A percentile compares a stretch with the other conserved stretches of the same genome.
phyloP scores from a whole-genome alignment of 2,329 filamentous ascomycete genomes.

The Pseudogymnoascus sp. region DNA sequence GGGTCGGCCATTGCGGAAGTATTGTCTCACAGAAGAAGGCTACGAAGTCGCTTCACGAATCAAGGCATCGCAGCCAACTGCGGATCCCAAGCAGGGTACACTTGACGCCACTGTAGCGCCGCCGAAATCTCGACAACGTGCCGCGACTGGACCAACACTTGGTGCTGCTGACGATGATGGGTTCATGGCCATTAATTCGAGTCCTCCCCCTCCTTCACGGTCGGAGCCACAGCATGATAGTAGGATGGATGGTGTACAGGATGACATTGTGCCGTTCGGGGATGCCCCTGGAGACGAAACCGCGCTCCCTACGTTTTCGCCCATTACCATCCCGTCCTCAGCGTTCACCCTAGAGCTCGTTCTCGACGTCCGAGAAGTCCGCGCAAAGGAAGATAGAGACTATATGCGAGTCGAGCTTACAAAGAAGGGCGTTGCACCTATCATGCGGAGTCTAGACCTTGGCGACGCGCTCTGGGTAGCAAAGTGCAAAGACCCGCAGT shows the following conservation, averaged over 20 bases:
- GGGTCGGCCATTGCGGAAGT: slow-evolving; percentile 59
- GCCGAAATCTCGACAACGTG: not conserved
- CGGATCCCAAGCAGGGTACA: slow-evolving; percentile 18
- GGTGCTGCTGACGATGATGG: not conserved
- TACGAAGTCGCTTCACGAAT: slow-evolving; percentile 66
- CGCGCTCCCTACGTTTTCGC: slow-evolving; percentile 37
- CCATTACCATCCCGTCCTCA: slow-evolving; percentile 54
- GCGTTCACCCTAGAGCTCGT: slow-evolving; percentile 66
- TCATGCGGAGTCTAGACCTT: slow-evolving; percentile 61
- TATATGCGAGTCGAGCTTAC: slow-evolving; percentile 67
- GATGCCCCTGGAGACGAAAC: slow-evolving; percentile 17
- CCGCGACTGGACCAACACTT: not conserved
- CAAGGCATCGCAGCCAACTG: slow-evolving; percentile 38
- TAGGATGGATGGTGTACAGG: not conserved
- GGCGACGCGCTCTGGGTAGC: slow-evolving; percentile 77
- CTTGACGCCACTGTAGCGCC: slow-evolving; percentile 10
- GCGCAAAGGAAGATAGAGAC: slow-evolving; percentile 64
- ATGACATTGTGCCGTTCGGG: slow-evolving; percentile 22
- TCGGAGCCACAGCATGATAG: not conserved
- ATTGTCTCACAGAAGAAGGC: slow-evolving; percentile 67
- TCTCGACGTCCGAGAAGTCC: slow-evolving; percentile 67
- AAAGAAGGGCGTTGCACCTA: slow-evolving; percentile 56
- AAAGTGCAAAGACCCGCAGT: slow-evolving; percentile 53
- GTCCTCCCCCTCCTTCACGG: slow-evolving; percentile 7
- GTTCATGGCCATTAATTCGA: slow-evolving; percentile 13